Conservation (phyloP, 2,329 filamentous ascomycete genomes). For the Colletotrichum trifolii region DNA sequence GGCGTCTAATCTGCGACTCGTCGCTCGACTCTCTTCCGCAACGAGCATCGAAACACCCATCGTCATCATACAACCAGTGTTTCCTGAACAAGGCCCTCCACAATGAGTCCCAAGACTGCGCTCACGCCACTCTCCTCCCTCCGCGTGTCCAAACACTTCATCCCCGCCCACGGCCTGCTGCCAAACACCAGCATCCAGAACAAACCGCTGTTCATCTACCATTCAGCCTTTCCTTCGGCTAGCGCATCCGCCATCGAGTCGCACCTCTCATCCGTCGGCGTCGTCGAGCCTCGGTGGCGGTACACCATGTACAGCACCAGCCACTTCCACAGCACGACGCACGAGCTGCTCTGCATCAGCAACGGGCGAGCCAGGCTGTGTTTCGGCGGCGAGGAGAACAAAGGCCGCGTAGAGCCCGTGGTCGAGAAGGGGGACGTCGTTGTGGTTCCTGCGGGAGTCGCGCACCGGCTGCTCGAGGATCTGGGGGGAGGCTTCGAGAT, state of each 20-base stretch:
- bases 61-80: no score
- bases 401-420: constrained; percentile 63
- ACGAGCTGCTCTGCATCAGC: constrained; percentile 73
- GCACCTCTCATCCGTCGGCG: constrained; percentile 63
- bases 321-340: constrained; percentile 75
- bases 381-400: constrained; percentile 74
- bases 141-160: constrained; percentile 66
- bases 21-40: no score
- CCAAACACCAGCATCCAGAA: constrained; percentile 74
- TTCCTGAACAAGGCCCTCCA: background rate
- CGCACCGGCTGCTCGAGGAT: constrained; percentile 71
- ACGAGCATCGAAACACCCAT: no score
- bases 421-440: constrained; percentile 72
- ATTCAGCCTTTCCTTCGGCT: constrained; percentile 62
- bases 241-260: constrained; percentile 64
- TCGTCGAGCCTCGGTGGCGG: constrained; percentile 73
- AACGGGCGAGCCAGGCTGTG: constrained; percentile 69
- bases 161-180: constrained; percentile 65
- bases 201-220: constrained; percentile 75
- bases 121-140: constrained; percentile 58
- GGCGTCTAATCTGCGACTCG: background rate
- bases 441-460: constrained; percentile 73
- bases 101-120: constrained; percentile 2
- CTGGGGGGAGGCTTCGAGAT: constrained; percentile 67
- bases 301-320: constrained; percentile 75